Base-by-base conservation (phyloP, 352 stramenopile species). In the Elongisporangium anandrum region DNA sequence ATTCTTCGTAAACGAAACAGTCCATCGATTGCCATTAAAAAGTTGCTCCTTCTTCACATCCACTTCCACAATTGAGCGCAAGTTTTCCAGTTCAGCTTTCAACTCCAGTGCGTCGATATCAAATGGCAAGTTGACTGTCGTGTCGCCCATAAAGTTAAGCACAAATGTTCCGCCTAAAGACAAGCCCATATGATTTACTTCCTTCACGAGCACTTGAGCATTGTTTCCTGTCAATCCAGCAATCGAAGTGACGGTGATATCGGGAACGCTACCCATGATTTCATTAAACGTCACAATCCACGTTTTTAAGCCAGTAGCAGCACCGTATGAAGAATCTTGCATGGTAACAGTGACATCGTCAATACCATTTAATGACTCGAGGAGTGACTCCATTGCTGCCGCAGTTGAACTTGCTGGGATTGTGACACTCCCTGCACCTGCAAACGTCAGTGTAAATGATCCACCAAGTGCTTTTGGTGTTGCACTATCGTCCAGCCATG, bases 1-100 rank as follows among this genome's bases (percentile, higher is more conserved):
- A 66, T 96, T 97, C 56, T 96, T 93, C 0, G 91, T 98, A 59
- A 99, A 99, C 19, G 95, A 98, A 19, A 99, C 82, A 9, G 82
- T 96, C 94, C 95, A 99, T 21, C 87, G 81, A 70, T 98, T 90
- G 51, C 92, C 75, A 73, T 90, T 92, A 54, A 80, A 84, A 8
- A 86, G 66, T 26, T 91, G 73, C 24, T 91, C 74, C 51, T 85
- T 80, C 17, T 63, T 66, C 16, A 93, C 84, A 54, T 95, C 85
- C 0, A 95, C 84, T 64, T 94, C 60, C 9, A 64, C 56, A 8
- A 96, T 73, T 1, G 63, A 60, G 2, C 54, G 66, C 23, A 94
- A 50, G 21, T 73, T 76, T 62, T 98, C 88, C 26, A 99, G 66
- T 49, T 84, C 79, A 7, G 61, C 49, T 73, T 98, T 98, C n/a